Evolutionary conservation across 176 grass and related monocot genomes (phyloP).

Genomic region (Ananas comosus): DNA sequence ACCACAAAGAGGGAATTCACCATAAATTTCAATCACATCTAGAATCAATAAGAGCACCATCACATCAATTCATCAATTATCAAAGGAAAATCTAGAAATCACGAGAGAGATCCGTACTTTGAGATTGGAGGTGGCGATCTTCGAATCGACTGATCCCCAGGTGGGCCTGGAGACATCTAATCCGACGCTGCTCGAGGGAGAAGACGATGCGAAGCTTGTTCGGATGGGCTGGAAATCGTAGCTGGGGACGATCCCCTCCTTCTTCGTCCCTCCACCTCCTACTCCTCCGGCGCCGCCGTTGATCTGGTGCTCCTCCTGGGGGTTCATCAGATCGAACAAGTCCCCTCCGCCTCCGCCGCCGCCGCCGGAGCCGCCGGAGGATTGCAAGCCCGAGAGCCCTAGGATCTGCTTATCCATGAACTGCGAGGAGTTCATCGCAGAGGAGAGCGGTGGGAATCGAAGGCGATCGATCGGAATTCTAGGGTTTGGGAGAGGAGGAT

Average conservation of each 20-base stretch:
- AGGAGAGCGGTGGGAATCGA: not conserved
- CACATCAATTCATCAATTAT: not conserved
- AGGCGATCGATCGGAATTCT: not conserved
- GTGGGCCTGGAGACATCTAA: not conserved
- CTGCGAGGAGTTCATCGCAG: constrained; percentile 52
- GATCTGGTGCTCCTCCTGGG: constrained; percentile 34
- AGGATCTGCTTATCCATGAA: constrained; percentile 93
- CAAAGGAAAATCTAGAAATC: not conserved
- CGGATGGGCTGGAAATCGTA: constrained; percentile 69
- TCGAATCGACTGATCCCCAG: constrained; percentile 39
- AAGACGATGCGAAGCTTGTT: constrained; percentile 8
- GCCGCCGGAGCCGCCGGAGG: constrained; percentile 3
- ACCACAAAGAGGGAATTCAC: not conserved
- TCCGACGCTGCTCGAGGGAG: not conserved
- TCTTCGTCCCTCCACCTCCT: constrained; percentile 13
- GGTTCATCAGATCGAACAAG: constrained; percentile 52
- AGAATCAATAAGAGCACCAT: not conserved
- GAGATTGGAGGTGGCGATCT: constrained; percentile 25
- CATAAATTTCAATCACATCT: not conserved
- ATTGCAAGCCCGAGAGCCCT: constrained; percentile 39
- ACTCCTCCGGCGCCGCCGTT: constrained; percentile 2
- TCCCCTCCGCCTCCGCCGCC: constrained; percentile 9
- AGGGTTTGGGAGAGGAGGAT: not conserved
- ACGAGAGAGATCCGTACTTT: constrained; percentile 17
- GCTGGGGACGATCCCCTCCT: constrained; percentile 47